Conservation (phyloP, 345 rosid genomes). For the Streptanthus diversifolius region DNA sequence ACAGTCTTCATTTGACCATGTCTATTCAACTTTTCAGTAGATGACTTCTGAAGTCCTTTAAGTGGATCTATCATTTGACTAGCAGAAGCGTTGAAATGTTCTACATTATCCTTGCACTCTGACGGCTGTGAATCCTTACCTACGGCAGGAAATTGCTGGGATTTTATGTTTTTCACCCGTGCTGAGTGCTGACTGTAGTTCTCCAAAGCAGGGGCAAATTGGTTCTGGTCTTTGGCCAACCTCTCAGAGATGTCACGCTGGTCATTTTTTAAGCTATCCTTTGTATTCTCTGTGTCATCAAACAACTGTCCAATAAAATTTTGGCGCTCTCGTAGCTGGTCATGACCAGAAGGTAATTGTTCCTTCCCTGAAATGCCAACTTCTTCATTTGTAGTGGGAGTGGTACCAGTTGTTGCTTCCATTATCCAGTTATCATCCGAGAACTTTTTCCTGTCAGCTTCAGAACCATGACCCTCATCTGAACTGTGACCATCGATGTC, state of each 20-base stretch:
- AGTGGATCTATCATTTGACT: slow-evolving; percentile 36
- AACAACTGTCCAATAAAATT: slow-evolving; percentile 73
- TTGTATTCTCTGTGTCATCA: slow-evolving; percentile 58
- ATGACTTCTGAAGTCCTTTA: slow-evolving; percentile 41
- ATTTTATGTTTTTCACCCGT: slow-evolving; percentile 49
- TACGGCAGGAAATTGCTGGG: slow-evolving; percentile 46
- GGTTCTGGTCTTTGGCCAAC: slow-evolving; percentile 46
- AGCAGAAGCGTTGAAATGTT: slow-evolving; percentile 38
- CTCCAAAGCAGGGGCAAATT: slow-evolving; percentile 44
- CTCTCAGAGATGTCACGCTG: slow-evolving; percentile 50
- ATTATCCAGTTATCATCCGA: slow-evolving; percentile 13
- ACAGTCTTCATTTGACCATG: slow-evolving; percentile 36
- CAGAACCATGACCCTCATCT: slow-evolving; percentile 55
- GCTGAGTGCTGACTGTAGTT: slow-evolving; percentile 44
- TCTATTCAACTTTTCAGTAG: slow-evolving; percentile 48
- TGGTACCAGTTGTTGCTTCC: slow-evolving; percentile 22
- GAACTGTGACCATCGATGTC: slow-evolving; percentile 46
- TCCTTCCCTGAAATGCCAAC: slow-evolving; percentile 36
- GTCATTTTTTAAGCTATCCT: slow-evolving; percentile 46
- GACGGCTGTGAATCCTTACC: slow-evolving; percentile 39
- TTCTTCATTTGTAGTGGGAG: slow-evolving; percentile 22
- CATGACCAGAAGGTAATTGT: slow-evolving; percentile 37
- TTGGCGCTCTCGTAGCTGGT: slow-evolving; percentile 51
- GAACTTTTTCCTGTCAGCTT: slow-evolving; percentile 30
- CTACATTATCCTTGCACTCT: slow-evolving; percentile 41